Evolutionary conservation across 1,139 yeast species (phyloP).

Genomic region (Williopsis jadinii): DNA sequence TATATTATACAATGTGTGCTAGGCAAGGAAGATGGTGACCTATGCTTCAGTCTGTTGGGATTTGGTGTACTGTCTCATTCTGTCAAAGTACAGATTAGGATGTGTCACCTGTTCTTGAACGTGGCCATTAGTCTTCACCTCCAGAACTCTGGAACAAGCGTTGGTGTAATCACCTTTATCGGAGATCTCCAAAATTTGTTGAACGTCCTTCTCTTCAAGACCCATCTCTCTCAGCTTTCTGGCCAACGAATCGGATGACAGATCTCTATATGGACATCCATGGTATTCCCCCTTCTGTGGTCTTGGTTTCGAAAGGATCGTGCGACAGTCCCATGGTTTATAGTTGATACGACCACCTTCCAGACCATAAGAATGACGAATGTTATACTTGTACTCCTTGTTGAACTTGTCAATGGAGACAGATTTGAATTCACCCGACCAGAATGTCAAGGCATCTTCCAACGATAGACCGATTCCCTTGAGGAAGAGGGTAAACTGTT

Average conservation of each 20-base stretch:
- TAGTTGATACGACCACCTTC: constrained; percentile 87
- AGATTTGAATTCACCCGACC: constrained; percentile 66
- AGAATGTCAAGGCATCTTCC: constrained; percentile 83
- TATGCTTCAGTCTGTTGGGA: neutral
- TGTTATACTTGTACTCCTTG: constrained; percentile 81
- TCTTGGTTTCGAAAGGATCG: constrained; percentile 64
- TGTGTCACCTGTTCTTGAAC: constrained; percentile 60
- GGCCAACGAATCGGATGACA: constrained; percentile 54
- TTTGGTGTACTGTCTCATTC: constrained; percentile 34
- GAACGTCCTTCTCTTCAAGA: constrained; percentile 55
- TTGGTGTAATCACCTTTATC: constrained; percentile 63
- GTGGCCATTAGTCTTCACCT: constrained; percentile 39
- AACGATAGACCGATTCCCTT: constrained; percentile 84
- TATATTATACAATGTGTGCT: too few relatives aligned
- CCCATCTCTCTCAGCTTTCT: constrained; percentile 59
- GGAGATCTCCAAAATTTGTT: constrained; percentile 59
- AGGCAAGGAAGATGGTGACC: neutral
- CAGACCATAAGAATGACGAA: constrained; percentile 84
- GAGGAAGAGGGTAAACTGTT: constrained; percentile 75
- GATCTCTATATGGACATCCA: constrained; percentile 90
- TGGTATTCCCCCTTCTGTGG: constrained; percentile 72
- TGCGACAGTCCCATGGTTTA: constrained; percentile 79
- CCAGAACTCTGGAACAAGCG: constrained; percentile 90
- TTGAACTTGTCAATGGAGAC: constrained; percentile 69
- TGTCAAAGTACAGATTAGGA: constrained; percentile 83